Percentiles rank a stretch among this genome's conserved stretches.
Evolutionary conservation across 1,284 basidiomycete species (phyloP).

Genomic region (Ustilago bromivora): DNA sequence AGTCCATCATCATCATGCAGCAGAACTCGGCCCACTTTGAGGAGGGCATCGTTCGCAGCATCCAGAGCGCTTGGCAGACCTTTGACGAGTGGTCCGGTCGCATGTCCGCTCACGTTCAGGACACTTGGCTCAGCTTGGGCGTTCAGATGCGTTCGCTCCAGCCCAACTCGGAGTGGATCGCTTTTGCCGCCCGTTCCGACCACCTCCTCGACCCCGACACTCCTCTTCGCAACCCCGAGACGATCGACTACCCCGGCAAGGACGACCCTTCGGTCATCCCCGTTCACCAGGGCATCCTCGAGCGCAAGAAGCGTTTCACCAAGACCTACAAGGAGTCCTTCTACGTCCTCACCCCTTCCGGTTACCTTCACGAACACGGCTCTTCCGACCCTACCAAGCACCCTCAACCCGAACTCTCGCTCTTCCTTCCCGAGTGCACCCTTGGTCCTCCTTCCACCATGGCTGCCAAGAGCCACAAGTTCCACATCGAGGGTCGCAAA

Average conservation of each 20-base stretch:
- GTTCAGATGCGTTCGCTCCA: slow-evolving; percentile 84
- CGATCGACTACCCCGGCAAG: slow-evolving; percentile 89
- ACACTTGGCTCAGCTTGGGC: slow-evolving; percentile 82
- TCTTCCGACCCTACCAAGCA: slow-evolving; percentile 81
- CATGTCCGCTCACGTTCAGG: slow-evolving; percentile 82
- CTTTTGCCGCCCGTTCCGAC: slow-evolving; percentile 92
- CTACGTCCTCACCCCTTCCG: slow-evolving; percentile 93
- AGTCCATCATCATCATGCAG: slow-evolving; percentile 99
- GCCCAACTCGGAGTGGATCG: slow-evolving; percentile 95
- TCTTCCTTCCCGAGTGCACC: slow-evolving; percentile 95
- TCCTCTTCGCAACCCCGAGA: slow-evolving; percentile 75
- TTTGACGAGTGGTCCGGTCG: slow-evolving; percentile 94
- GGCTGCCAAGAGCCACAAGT: slow-evolving; percentile 86
- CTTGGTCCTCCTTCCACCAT: slow-evolving; percentile 88
- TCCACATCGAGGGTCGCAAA: slow-evolving; percentile 94
- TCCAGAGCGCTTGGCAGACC: slow-evolving; percentile 96
- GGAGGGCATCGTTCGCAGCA: slow-evolving; percentile 91
- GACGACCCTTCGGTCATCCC: slow-evolving; percentile 89
- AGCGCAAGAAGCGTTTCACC: slow-evolving; percentile 97
- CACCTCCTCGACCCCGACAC: slow-evolving; percentile 96
- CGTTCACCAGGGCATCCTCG: slow-evolving; percentile 90
- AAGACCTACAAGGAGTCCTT: slow-evolving; percentile 82
- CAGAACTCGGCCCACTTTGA: slow-evolving; percentile 97
- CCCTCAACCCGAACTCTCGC: slow-evolving; percentile 79
- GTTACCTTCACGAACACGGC: slow-evolving; percentile 92